phyloP scores from a whole-genome alignment of 805 yeast genomes.

The Nakazawaea ambrosiae region DNA sequence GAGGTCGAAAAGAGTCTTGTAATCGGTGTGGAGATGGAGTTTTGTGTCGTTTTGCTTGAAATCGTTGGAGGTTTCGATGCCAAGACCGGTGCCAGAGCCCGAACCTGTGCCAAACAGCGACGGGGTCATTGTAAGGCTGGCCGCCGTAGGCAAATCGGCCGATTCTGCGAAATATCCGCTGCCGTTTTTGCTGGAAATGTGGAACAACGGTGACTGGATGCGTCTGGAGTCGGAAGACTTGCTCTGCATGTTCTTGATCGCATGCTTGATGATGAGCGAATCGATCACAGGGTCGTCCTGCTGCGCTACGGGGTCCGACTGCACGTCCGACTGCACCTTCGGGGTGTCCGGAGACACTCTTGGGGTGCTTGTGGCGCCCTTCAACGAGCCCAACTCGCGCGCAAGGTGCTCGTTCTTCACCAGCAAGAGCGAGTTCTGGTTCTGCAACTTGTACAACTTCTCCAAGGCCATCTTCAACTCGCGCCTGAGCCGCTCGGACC shows the following conservation, averaged over 20 bases:
- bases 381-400: conserved; percentile 1
- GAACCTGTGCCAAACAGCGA: too few species aligned
- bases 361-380: background rate
- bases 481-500: conserved; percentile 14
- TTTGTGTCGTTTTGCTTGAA: background rate
- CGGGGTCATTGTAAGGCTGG: too few species aligned
- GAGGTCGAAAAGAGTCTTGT: too few species aligned
- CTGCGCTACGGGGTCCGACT: background rate
- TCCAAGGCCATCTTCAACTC: conserved; percentile 6
- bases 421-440: background rate
- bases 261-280: conserved; percentile 8
- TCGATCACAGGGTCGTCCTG: background rate
- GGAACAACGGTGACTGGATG: conserved; percentile 4
- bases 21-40: too few species aligned
- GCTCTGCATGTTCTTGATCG: background rate
- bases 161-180: too few species aligned
- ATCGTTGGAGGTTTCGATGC: background rate
- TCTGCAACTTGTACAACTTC: conserved; percentile 1
- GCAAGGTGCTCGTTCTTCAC: background rate
- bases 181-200: background rate
- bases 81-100: background rate
- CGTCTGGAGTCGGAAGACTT: background rate
- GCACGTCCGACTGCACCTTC: background rate
- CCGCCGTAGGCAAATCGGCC: too few species aligned
- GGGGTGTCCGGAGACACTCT: background rate